Base-by-base conservation (phyloP, 176 grass and related monocot species). In the Carex kokanica region DNA sequence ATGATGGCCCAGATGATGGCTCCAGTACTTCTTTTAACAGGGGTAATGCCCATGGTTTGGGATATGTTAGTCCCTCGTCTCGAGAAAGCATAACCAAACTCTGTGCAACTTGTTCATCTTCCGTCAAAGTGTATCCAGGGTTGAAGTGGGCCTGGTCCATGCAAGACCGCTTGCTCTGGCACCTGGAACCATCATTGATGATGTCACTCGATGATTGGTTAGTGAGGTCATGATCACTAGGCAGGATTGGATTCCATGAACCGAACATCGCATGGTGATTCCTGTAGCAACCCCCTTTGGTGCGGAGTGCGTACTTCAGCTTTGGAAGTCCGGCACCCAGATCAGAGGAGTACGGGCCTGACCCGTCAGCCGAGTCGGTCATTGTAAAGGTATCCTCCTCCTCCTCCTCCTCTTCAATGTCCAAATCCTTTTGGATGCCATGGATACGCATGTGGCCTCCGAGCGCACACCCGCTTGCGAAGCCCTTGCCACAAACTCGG, bases 361-460 rank as follows among this genome's bases (percentile, higher is more conserved):
- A 77, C 0, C 69, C 77, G 15, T 85, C 40, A 66, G 88, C 87
- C 71, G 49, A 83, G 71, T 86, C 87, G 31, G 64, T 78, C 40
- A n/a, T 72, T 29, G 57, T 77, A 45, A 56, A 78, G 17, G 87
- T 54, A 10, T n/a, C n/a, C n/a, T n/a, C n/a, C n/a, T 79, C 78
- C 7, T 84, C 82, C 12, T 66, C 84, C 2, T 77, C 27, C 8
- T 63, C 57, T 43, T 60, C 78, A 20, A 16, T 21, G 31, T 77
- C 72, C 45, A 77, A 45, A 51, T 92, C 85, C 15, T 92, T 88
- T 36, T 82, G 68, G 84, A 90, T 88, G 61, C 89, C 87, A 54
- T 98, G 95, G 23, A 92, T 90, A 41, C 87, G 88, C 95, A 98
- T 98, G 82, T 98, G 95, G 13, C 95, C 95, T 1, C 95, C 95